Evolutionary conservation across 495 filamentous ascomycete genomes (phyloP), one percentile per base, ranked within the genome.

Genomic region (Neurospora discreta): DNA sequence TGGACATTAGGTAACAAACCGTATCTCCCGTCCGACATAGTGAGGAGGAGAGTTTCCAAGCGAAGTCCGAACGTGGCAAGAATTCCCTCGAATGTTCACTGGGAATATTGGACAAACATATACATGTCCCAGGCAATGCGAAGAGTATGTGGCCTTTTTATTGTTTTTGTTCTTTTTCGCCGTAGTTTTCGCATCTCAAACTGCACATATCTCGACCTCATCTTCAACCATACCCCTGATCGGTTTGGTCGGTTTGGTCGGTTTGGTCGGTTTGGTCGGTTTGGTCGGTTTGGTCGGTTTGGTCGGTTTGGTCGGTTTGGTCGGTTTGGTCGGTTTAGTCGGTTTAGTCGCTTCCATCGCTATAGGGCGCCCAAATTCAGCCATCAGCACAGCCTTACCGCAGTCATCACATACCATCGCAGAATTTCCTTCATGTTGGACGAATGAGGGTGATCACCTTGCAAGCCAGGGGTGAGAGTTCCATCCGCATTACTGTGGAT

Each of bases 21-120:
- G 38, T 68, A 68, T 36, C 72, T 41, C 13, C 73, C 73, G 71
- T 74, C 71, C 18, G 69, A 33, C 52, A 74, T 70, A 3, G 4
- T 36, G 26, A 65, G 15, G 23, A 60, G 46, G 26, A 16, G 20
- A 16, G 23, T 65, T 65, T 33, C 26, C 26, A 8, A 36, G 52
- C 52, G 3, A 65, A 36, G 52, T 18, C 33, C 52, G 26, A 33
- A 9, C 15, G 15, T 65, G 16, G 26, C 23, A 65, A 60, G 15
- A 33, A 18, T 36, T 65, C 13, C 15, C 26, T 33, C 52, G 52
- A 5, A 33, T 65, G 26, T 36, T 65, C 26, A 65, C 13, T 30
- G 26, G 13, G 3, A 18, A 33, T 16, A 15, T 8, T 30, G 26
- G 6, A 9, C 33, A 33, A 30, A 18, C 15, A 65, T 0, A 18